These are phyloP conservation scores for Aegilops sharonensis DNA, from an alignment of 176 grass and related monocot species.

Conservation along the genomic window DNA sequence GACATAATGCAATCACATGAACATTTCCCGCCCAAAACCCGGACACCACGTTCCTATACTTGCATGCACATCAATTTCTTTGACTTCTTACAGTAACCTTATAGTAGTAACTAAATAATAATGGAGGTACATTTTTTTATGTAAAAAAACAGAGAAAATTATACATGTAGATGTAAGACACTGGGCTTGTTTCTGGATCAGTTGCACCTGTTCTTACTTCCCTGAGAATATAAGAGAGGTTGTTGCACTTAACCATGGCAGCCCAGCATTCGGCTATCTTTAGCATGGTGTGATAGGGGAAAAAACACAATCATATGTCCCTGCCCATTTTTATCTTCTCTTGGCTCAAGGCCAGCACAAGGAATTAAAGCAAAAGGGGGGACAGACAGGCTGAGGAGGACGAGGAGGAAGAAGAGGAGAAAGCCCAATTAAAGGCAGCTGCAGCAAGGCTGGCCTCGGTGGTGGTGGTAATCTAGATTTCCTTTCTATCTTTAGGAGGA, in stretches of 20 bases:
- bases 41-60: constrained; percentile 40
- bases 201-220: constrained; percentile 37
- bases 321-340: constrained; percentile 14
- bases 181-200: neutral
- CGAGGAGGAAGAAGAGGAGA: neutral
- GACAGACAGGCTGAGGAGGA: neutral
- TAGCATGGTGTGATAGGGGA: neutral
- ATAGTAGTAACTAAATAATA: neutral
- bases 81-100: neutral
- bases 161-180: neutral
- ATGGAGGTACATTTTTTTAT: neutral
- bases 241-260: constrained; percentile 34
- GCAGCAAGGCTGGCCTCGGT: constrained; percentile 2
- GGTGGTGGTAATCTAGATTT: constrained; percentile 4
- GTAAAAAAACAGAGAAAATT: neutral
- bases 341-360: constrained; percentile 34
- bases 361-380: constrained; percentile 44
- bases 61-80: constrained; percentile 26
- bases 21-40: constrained; percentile 49
- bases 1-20: constrained; percentile 42
- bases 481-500: constrained; percentile 54
- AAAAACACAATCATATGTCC: neutral
- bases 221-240: constrained; percentile 5
- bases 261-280: constrained; percentile 23
- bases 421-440: constrained; percentile 42